Percentiles rank a stretch among this genome's conserved stretches.
Conservation (phyloP, 108 stramenopile genomes). For the Cyclostephanos tholiformis region DNA sequence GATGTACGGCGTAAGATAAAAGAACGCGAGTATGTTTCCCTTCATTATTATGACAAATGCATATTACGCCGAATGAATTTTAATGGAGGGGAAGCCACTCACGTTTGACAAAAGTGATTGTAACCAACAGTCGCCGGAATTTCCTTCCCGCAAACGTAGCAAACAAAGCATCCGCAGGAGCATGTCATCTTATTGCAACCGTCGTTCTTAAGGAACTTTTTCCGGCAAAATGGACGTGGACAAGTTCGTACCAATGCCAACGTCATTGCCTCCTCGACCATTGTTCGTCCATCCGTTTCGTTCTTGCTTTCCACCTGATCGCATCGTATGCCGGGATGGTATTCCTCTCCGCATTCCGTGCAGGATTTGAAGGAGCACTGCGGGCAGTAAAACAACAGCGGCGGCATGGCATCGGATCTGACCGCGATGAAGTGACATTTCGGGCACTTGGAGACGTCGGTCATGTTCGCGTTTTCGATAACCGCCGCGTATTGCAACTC, state of each 20-base stretch:
- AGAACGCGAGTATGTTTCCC: background rate
- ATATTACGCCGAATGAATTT: background rate
- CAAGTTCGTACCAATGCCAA: slow-evolving; percentile 80
- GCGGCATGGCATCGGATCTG: slow-evolving; percentile 31
- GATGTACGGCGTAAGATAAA: background rate
- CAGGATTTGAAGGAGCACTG: slow-evolving; percentile 79
- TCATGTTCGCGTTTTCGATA: slow-evolving; percentile 57
- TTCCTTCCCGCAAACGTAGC: slow-evolving; percentile 79
- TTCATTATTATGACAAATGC: background rate
- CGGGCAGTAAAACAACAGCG: slow-evolving; percentile 29
- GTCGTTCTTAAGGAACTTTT: slow-evolving; percentile 68
- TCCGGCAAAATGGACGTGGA: slow-evolving; percentile 67
- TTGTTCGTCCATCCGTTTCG: slow-evolving; percentile 67
- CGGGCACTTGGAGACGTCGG: slow-evolving; percentile 61
- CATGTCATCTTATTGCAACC: slow-evolving; percentile 92
- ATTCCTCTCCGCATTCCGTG: slow-evolving; percentile 73
- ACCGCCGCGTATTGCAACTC: slow-evolving; percentile 62
- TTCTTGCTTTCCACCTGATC: slow-evolving; percentile 72
- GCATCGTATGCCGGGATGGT: slow-evolving; percentile 78
- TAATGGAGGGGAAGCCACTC: background rate
- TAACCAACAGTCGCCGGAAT: slow-evolving; percentile 61
- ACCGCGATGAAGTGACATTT: slow-evolving; percentile 81
- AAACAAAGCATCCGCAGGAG: slow-evolving; percentile 69
- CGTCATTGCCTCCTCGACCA: slow-evolving; percentile 89
- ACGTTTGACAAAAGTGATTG: slow-evolving; percentile 79